These are phyloP conservation scores for Wickerhamomyces rabaulensis DNA, from an alignment of 805 yeast genomes.

Conservation along the genomic window DNA sequence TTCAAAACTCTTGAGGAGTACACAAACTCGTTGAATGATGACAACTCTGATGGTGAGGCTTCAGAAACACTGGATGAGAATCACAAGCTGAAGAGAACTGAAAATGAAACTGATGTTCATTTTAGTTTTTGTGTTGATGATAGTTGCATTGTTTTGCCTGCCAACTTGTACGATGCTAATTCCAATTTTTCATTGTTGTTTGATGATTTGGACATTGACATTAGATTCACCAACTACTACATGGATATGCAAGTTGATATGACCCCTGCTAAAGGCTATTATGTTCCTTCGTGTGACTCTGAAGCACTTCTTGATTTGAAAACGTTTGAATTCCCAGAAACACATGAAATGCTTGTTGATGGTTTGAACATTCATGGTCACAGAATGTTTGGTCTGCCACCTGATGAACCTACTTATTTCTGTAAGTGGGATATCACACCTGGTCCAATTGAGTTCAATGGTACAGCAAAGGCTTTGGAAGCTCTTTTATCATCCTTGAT, in stretches of 20 bases:
- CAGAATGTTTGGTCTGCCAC: slow-evolving; percentile 90
- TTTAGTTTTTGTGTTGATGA: slow-evolving; percentile 64
- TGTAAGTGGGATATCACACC: slow-evolving; percentile 86
- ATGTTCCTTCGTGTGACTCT: slow-evolving; percentile 12
- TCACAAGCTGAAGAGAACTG: slow-evolving; percentile 35
- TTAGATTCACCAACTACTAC: slow-evolving; percentile 85
- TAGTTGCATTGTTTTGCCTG: slow-evolving; percentile 73
- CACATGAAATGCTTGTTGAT: slow-evolving; percentile 45
- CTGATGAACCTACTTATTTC: slow-evolving; percentile 78
- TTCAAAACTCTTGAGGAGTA: slow-evolving; percentile 87
- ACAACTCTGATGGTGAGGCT: background rate
- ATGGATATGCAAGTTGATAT: slow-evolving; percentile 85
- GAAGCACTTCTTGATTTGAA: slow-evolving; percentile 10
- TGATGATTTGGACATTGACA: slow-evolving; percentile 65
- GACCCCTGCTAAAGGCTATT: slow-evolving; percentile 45
- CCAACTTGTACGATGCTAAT: slow-evolving; percentile 57
- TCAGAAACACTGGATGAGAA: background rate
- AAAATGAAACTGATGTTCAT: slow-evolving; percentile 74
- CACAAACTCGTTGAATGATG: slow-evolving; percentile 27
- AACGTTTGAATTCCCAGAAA: slow-evolving; percentile 6
- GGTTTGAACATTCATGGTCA: slow-evolving; percentile 74
- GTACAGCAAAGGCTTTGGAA: slow-evolving; percentile 40
- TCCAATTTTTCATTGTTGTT: slow-evolving; percentile 60
- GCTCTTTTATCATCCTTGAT: slow-evolving; percentile 37
- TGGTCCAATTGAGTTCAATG: slow-evolving; percentile 51